Base-by-base conservation (phyloP, 345 rosid genomes). In the Trapa incisa region DNA sequence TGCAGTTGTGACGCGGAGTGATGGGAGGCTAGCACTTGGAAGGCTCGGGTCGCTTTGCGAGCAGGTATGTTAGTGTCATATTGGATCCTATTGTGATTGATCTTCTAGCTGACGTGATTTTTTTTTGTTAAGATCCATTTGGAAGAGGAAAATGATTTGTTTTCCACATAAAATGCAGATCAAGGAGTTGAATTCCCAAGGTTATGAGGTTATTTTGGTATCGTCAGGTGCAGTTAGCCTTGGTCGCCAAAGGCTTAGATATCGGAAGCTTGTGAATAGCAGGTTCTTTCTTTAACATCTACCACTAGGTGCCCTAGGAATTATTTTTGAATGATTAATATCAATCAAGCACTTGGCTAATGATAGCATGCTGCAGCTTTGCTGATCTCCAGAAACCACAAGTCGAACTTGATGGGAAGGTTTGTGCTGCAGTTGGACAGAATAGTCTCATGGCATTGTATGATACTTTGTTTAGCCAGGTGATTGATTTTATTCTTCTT, bases 381-480 rank as follows among this genome's bases (percentile, higher is more conserved):
- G 91, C 97, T 65, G 97, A 95, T 79, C 99, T 95, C 54, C 99
- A 95, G 76, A 91, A 91, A 72, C 97, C 97, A 45, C 99, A 85
- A 78, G 66, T 68, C 69, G 97, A 95, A 64, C 83, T 91, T 70
- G 91, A 87, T 78, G 99, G 99, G 68, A 95, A 95, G 85, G 99
- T 93, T 37, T 95, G 97, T 77, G 99, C 99, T 35, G 99, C 91
- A 75, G 99, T 95, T 74, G 99, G 99, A 73, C 99, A 95, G 76
- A 95, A 86, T 67, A 81, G 96, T 78, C 87, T 95, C 45, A 91
- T 95, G 99, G 92, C 99, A 73, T 78, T 91, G 56, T 95, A 91
- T 75, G 99, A 95, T 83, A 71, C 92, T 45, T 74, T 95, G 80
- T 95, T 95, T 66, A 79, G 81, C 71, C 92, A 95, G 96, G 89